Base-by-base conservation (phyloP, 2,329 filamentous ascomycete genomes). In the Sporothrix euskadiensis region DNA sequence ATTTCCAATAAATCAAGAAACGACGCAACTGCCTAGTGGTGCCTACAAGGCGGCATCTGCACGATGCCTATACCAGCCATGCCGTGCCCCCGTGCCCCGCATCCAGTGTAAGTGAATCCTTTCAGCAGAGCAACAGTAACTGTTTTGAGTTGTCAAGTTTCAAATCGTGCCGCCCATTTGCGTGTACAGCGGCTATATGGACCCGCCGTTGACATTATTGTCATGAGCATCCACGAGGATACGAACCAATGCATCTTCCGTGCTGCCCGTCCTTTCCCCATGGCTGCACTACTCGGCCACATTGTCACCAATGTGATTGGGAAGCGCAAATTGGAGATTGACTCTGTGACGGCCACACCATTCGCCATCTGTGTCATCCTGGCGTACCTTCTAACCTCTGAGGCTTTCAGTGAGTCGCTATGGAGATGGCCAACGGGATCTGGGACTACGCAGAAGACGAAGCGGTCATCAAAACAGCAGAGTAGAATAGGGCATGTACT, bases 141-240 rank as follows among this genome's bases (percentile, higher is more conserved):
- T 10, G 39, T 7, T 10, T 10, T 7, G 39, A 10, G 1, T 41
- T 41, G 26, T 41, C 39, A 7, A 10, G 39, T 7, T 41, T 7
- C 39, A 7, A 41, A 41, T 41, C 10, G 39, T 41, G 39, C 39
- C 39, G 39, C 10, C 39, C 7, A 41, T 41, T 2, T 10, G 10
- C 39, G 39, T 41, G 26, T 26, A 1, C 26, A 26, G 26, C 26
- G 26, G 26, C 26, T 72, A 68, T 57, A 47, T 56, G 59, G 71
- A 47, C 44, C 71, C 71, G 32, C 71, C 32, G 71, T 72, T 47
- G 71, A 72, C n/a, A 65, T 72, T 32, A 35, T 66, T 30, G 61
- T 72, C 5, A 41, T n/a, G 35, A 72, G 71, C 35, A 59, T 56
- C n/a, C 71, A 72, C 61, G 71, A 72, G 4, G 49, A 54, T 32